phyloP scores from a whole-genome alignment of 495 filamentous ascomycete species.

The Aspergillus hancockii region DNA sequence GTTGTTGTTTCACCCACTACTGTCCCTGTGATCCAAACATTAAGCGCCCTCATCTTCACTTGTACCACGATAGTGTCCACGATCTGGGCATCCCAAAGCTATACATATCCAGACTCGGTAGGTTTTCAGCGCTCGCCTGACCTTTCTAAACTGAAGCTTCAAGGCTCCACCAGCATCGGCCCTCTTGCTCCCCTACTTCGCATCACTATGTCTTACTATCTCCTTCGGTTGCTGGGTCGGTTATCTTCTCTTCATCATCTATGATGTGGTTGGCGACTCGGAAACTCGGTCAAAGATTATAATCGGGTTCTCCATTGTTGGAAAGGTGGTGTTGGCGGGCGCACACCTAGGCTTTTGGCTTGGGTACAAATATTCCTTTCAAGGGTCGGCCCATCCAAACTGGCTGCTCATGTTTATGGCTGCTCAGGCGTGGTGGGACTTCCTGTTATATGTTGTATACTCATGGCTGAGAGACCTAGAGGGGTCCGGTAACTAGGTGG shows the following conservation, averaged over 20 bases:
- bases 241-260: not conserved
- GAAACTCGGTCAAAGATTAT: not conserved
- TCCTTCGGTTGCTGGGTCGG: not conserved
- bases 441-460: not conserved
- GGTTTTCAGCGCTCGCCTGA: not conserved
- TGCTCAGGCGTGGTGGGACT: slow-evolving; percentile 4
- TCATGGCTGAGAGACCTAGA: not conserved
- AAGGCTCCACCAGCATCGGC: not conserved
- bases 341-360: not conserved
- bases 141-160: not conserved
- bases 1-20: too few species aligned
- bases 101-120: not conserved
- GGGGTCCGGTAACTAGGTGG: not conserved
- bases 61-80: not conserved
- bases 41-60: not conserved
- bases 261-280: not conserved
- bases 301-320: not conserved
- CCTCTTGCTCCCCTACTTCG: slow-evolving; percentile 1
- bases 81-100: not conserved
- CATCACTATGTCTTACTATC: not conserved
- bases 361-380: not conserved
- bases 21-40: not conserved
- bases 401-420: not conserved
- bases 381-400: not conserved
- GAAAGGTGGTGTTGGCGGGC: not conserved